phyloP scores from a whole-genome alignment of 106 monocot species.

The Platanthera guangdongensis region DNA sequence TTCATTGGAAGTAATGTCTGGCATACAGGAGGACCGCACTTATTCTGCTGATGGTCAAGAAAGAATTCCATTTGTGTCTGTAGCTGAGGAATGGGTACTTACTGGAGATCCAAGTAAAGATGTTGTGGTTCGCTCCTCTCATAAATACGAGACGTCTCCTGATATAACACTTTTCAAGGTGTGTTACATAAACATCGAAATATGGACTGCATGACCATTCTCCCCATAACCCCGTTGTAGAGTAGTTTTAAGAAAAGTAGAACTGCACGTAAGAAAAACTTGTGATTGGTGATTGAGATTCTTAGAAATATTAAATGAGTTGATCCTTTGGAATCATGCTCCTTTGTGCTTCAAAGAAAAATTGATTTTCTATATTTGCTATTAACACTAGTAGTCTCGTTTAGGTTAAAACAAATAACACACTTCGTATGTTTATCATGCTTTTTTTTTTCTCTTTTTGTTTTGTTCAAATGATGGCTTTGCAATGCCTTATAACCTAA shows the following conservation, averaged over 20 bases:
- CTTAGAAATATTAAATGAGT: neutral
- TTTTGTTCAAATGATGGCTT: neutral
- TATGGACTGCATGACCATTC: neutral
- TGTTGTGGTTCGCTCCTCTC: conserved; percentile 53
- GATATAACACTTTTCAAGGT: conserved; percentile 96
- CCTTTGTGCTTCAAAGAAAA: too few species aligned
- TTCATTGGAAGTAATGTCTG: conserved; percentile 52
- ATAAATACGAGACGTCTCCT: conserved; percentile 86
- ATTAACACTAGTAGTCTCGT: too few species aligned
- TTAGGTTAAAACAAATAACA: too few species aligned
- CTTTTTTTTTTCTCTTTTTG: too few species aligned
- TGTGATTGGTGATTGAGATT: neutral
- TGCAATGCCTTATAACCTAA: neutral
- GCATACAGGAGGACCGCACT: conserved; percentile 53
- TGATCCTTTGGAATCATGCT: neutral
- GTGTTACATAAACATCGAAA: neutral
- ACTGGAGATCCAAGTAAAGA: conserved; percentile 78
- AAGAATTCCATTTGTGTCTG: conserved; percentile 61
- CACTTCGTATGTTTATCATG: too few species aligned
- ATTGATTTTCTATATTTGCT: too few species aligned
- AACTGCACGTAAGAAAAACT: neutral
- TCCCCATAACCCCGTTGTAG: neutral
- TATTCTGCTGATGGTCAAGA: conserved; percentile 61
- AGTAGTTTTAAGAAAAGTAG: neutral
- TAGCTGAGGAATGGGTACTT: conserved; percentile 80